Evolutionary conservation across 2,329 filamentous ascomycete species (phyloP).

Genomic region (Fusarium bulbicola): DNA sequence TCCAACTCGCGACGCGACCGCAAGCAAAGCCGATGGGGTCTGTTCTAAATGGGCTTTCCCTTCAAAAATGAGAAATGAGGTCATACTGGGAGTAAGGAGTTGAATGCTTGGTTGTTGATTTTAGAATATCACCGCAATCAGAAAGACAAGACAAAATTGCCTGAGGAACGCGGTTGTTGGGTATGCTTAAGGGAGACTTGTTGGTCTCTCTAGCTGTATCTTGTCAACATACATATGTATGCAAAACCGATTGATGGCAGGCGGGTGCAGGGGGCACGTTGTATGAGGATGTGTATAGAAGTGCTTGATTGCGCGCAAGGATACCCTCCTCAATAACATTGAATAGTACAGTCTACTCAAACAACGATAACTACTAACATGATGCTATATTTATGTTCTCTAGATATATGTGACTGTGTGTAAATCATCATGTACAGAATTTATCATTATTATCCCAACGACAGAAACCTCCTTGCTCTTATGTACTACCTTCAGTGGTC

Average conservation of each 20-base stretch:
- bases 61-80: slow-evolving; percentile 39
- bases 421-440: neutral
- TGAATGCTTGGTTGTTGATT: slow-evolving; percentile 36
- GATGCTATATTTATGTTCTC: neutral
- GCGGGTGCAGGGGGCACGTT: neutral
- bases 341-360: slow-evolving; percentile 2
- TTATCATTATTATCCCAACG: neutral
- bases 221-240: neutral
- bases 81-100: slow-evolving; percentile 43
- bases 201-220: neutral
- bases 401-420: neutral
- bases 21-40: slow-evolving; percentile 59
- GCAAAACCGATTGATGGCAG: neutral
- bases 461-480: neutral
- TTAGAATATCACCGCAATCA: slow-evolving; percentile 34
- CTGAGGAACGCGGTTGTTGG: neutral
- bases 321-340: slow-evolving; percentile 46
- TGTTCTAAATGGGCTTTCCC: slow-evolving; percentile 51
- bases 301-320: slow-evolving; percentile 31
- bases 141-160: slow-evolving; percentile 8
- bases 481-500: slow-evolving; percentile 50
- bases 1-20: slow-evolving; percentile 36
- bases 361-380: neutral
- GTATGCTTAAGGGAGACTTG: neutral
- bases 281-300: slow-evolving; percentile 32